These are phyloP conservation scores for Bryum argenteum DNA, from an alignment of 225 moss, liverwort and hornwort species.

Conservation along the genomic window DNA sequence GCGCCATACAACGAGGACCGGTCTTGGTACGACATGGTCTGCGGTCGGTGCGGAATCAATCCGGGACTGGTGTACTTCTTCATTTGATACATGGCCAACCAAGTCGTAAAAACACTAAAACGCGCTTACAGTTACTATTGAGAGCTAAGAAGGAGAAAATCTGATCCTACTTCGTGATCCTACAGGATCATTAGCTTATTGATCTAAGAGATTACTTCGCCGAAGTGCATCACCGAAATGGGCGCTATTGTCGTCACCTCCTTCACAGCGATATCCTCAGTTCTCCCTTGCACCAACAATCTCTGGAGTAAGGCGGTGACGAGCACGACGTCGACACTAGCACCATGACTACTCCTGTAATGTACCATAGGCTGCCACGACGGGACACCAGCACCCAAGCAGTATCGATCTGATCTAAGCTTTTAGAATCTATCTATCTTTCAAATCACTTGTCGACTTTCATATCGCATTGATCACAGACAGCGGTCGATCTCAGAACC, in stretches of 20 bases:
- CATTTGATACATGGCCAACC: constrained; percentile 56
- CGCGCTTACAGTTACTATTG: no score
- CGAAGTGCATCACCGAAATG: constrained; percentile 59
- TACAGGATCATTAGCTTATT: constrained; percentile 23
- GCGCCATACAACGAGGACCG: constrained; percentile 43
- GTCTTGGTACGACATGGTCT: constrained; percentile 38
- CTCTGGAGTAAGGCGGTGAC: constrained; percentile 56
- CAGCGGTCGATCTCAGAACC: not conserved
- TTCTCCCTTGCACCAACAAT: constrained; percentile 20
- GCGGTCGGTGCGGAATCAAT: constrained; percentile 45
- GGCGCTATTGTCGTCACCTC: constrained; percentile 43
- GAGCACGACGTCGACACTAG: constrained; percentile 36
- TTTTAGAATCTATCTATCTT: not conserved
- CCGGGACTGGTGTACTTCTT: constrained; percentile 58
- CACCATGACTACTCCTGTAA: constrained; percentile 66
- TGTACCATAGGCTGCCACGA: constrained; percentile 67
- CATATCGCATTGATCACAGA: constrained; percentile 16
- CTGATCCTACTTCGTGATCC: no score
- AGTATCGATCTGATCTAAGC: constrained; percentile 7
- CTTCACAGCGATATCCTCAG: constrained; percentile 28
- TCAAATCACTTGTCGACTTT: constrained; percentile 22
- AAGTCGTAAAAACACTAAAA: constrained; percentile 17
- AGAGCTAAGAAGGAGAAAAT: not conserved
- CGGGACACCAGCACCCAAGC: constrained; percentile 14
- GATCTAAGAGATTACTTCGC: constrained; percentile 67